Evolutionary conservation across 176 grass and related monocot species (phyloP).

Genomic region (Ananas comosus): DNA sequence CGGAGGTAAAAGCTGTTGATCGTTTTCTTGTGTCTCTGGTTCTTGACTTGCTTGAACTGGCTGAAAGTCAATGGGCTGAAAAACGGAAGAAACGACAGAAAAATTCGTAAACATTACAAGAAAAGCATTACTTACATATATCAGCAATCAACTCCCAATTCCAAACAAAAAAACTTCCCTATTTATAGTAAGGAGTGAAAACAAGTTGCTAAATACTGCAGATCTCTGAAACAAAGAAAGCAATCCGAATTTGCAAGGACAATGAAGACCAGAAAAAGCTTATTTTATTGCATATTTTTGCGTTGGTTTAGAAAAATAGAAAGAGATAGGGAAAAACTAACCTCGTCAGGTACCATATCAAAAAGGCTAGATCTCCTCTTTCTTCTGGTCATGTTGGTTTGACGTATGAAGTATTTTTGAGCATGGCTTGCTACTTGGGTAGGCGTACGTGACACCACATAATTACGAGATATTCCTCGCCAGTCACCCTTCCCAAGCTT

Average conservation of each 20-base stretch:
- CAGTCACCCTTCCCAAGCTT: constrained; percentile 97
- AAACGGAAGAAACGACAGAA: constrained; percentile 23
- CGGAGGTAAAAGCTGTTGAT: constrained; percentile 34
- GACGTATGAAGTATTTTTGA: constrained; percentile 97
- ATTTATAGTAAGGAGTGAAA: no score
- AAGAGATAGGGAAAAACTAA: constrained; percentile 13
- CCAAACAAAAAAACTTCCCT: not conserved
- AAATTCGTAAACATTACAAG: not conserved
- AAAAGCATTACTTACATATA: not conserved
- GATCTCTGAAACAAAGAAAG: not conserved
- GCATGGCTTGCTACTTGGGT: constrained; percentile 99
- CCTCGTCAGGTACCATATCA: constrained; percentile 90
- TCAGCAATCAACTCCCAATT: not conserved
- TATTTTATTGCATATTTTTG: not conserved
- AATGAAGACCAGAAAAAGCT: not conserved
- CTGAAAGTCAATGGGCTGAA: constrained; percentile 62
- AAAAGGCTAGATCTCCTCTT: constrained; percentile 98
- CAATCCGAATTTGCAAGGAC: not conserved
- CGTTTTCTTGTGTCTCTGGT: constrained; percentile 44
- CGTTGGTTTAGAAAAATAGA: not conserved
- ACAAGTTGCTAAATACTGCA: no score
- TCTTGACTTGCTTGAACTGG: constrained; percentile 63
- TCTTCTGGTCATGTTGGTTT: constrained; percentile 84
- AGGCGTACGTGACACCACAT: constrained; percentile 90
- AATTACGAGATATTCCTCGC: constrained; percentile 97